Conservation (phyloP, 352 stramenopile species). For the Phytophthora europaea region DNA sequence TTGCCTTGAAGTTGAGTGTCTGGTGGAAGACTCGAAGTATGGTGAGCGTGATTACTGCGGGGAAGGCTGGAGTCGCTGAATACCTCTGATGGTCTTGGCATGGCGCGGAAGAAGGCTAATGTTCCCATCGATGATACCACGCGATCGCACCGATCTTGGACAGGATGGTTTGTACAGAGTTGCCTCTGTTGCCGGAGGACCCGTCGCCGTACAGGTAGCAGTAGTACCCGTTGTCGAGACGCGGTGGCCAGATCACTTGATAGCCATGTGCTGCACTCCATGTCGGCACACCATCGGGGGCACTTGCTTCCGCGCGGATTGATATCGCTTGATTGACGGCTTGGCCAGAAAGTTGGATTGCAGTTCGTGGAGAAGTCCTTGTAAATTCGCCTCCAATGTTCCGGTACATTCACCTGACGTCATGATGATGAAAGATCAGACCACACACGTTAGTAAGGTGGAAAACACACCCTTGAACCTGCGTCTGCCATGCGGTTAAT, state of each 20-base stretch:
- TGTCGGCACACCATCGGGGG: neutral
- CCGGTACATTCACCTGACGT: conserved; percentile 7
- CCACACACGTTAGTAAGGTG: conserved; percentile 15
- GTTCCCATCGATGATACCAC: too few relatives aligned
- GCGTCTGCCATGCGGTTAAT: conserved; percentile 21
- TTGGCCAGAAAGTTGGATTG: conserved; percentile 20
- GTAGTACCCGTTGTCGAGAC: conserved; percentile 12
- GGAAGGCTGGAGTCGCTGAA: too few relatives aligned
- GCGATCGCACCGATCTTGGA: too few relatives aligned
- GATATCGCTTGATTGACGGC: conserved; percentile 6
- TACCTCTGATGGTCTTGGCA: too few relatives aligned
- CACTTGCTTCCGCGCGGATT: conserved; percentile 9
- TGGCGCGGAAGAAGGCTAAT: too few relatives aligned
- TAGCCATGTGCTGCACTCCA: conserved; percentile 16
- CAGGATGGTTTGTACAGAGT: neutral
- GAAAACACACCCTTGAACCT: neutral
- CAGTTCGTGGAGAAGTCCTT: conserved; percentile 21
- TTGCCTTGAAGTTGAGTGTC: too few relatives aligned
- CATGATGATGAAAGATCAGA: conserved; percentile 9
- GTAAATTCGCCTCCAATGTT: conserved; percentile 17
- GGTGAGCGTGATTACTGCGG: too few relatives aligned
- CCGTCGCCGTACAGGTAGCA: conserved; percentile 17
- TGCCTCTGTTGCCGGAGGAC: conserved; percentile 3
- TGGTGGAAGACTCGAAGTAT: too few relatives aligned
- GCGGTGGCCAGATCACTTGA: neutral